Conservation (phyloP, 2,329 filamentous ascomycete species). For the Botrytis tulipae region DNA sequence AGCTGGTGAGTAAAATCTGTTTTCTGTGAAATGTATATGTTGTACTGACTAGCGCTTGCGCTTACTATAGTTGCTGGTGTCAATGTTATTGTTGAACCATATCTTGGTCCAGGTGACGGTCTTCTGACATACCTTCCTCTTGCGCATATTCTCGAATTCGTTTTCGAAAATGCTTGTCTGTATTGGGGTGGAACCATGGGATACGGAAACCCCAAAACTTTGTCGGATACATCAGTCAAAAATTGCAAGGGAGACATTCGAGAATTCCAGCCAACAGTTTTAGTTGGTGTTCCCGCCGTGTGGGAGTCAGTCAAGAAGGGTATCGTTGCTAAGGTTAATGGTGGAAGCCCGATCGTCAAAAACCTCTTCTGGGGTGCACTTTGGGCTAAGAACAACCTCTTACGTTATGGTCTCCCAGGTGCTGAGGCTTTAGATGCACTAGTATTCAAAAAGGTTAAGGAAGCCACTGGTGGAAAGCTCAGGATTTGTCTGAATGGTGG, state of each 20-base stretch:
- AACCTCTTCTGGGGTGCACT: conserved; percentile 74
- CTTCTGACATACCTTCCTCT: conserved; percentile 89
- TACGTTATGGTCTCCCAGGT: conserved; percentile 60
- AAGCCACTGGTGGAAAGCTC: conserved; percentile 82
- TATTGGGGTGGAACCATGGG: conserved; percentile 90
- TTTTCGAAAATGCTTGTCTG: conserved; percentile 86
- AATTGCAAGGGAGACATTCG: conserved; percentile 93
- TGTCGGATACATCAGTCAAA: conserved; percentile 79
- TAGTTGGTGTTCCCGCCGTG: conserved; percentile 92
- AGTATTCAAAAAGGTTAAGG: conserved; percentile 89
- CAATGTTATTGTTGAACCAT: conserved; percentile 70
- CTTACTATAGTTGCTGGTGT: conserved; percentile 67
- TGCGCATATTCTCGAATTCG: conserved; percentile 93
- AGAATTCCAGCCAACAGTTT: conserved; percentile 81
- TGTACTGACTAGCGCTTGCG: conserved; percentile 11
- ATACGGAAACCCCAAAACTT: conserved; percentile 84
- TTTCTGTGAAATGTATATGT: conserved; percentile 41
- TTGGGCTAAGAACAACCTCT: conserved; percentile 58
- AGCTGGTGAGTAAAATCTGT: conserved; percentile 68
- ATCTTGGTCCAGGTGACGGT: conserved; percentile 72
- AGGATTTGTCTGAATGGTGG: conserved; percentile 93
- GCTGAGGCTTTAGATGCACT: conserved; percentile 71
- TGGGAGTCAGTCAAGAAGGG: conserved; percentile 98
- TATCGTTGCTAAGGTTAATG: conserved; percentile 67
- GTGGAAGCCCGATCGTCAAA: conserved; percentile 65